A percentile compares a stretch with the other conserved stretches of the same genome.
Conservation (phyloP, 2,329 filamentous ascomycete species). For the Aspergillus unguis region DNA sequence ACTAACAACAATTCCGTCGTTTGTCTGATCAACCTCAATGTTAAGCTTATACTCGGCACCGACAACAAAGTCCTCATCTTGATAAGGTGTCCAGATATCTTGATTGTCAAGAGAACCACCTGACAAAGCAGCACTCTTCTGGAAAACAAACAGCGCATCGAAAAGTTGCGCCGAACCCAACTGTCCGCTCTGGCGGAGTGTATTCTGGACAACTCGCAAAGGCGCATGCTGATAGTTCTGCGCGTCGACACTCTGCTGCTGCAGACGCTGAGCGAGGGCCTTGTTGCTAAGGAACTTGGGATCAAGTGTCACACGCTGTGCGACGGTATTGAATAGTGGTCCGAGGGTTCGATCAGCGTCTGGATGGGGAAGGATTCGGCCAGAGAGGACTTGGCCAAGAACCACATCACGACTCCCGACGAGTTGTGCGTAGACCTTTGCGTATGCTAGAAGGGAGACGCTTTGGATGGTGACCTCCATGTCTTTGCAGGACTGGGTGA, state of each 20-base stretch:
- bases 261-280: constrained; percentile 41
- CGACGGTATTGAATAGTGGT: constrained; percentile 56
- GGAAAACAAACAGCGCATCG: constrained; percentile 54
- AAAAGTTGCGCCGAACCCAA: constrained; percentile 38
- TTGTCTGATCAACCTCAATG: constrained; percentile 28
- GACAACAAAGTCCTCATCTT: constrained; percentile 20
- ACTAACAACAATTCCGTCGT: constrained; percentile 19
- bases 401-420: constrained; percentile 32
- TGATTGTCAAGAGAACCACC: constrained; percentile 15
- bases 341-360: constrained; percentile 49
- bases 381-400: constrained; percentile 53
- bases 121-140: constrained; percentile 32
- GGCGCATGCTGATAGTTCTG: constrained; percentile 52
- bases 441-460: constrained; percentile 28
- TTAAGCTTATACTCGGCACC: constrained; percentile 31
- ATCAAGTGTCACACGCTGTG: constrained; percentile 39
- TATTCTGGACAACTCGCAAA: constrained; percentile 48
- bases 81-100: constrained; percentile 24
- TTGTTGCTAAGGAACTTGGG: constrained; percentile 38
- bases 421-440: constrained; percentile 28
- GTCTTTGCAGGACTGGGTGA: constrained; percentile 22
- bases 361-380: constrained; percentile 48
- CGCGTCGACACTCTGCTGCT: constrained; percentile 44
- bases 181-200: constrained; percentile 37
- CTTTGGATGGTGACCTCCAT: constrained; percentile 32